Evolutionary conservation across 2,329 filamentous ascomycete species (phyloP), one percentile per base, ranked within the genome.

Genomic region (Exophiala calicioides): DNA sequence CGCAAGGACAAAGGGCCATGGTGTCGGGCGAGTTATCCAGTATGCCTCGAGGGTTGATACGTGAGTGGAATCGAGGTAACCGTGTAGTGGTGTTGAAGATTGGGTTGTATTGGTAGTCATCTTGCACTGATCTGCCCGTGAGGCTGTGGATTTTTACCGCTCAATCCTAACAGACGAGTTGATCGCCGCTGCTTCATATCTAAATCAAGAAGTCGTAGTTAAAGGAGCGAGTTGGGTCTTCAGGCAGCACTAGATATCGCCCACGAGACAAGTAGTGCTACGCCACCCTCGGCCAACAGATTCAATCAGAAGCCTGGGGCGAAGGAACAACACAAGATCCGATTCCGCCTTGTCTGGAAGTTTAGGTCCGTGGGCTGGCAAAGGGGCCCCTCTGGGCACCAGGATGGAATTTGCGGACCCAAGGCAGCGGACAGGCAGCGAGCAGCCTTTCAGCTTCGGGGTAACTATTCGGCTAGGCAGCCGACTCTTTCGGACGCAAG

Each of bases 1-100:
- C 5, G 39, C 46, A 4, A 44, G 36, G 10, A 49, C 46, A 29
- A 32, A 49, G 20, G 46, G 46, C 46, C 46, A 49, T 9, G 46
- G 46, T 12, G 46, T 49, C 9, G 46, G 46, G 7, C 34, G 33
- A 10, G 30, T 34, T 9, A 44, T 21, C 46, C 46, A 49, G n/a
- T 37, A 19, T 44, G 46, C 39, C 15, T 44, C 15, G 7, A 44
- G 33, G 23, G 24, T 21, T 15, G 46, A 49, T 12, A 32, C 24
- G 24, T 49, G 46, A 12, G 16, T 39, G 18, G 37, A 19, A 10
- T 47, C 37, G 21, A 47, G 36, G 24, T 36, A 42, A 24, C 44
- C 44, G 23, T 23, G 36, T 3, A 47, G 31, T 15, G 36, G 12
- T 16, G 31, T 10, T 16, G 29, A 16, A 23, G 44, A 29, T 7